Evolutionary conservation across 352 stramenopile species (phyloP), one percentile per base, ranked within the genome.

Genomic region (Pythium myriotylum): DNA sequence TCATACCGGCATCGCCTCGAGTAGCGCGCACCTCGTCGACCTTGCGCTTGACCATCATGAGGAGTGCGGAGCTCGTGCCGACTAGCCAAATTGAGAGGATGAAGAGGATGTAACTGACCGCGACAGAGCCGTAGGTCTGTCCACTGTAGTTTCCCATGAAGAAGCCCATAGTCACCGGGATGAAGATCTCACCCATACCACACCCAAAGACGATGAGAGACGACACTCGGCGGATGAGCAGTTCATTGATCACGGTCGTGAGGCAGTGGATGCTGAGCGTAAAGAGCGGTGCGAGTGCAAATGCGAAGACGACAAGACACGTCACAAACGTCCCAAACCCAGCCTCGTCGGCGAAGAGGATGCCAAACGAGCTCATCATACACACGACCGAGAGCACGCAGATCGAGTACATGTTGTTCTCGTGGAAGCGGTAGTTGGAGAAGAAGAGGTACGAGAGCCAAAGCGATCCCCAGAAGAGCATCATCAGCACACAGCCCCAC

Each of bases 161-260:
- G 66, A 94, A 94, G 12, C 84, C 84, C 82, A 92, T 94, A 52
- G 91, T 79, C 52, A 94, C 82, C 2, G 84, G 84, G 52, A 94
- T 82, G 51, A 94, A 94, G 14, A 90, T 69, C 52, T 94, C 84
- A 29, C 84, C 84, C 79, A 90, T 92, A 59, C 84, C 82, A 59
- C 77, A 89, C 42, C 82, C 84, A 70, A 94, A 94, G 26, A 94
- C 82, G 46, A 92, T 88, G n/a, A 94, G 76, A 49, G 82, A 92
- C 48, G 77, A 88, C 41, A 94, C 84, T 46, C 84, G 81, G 20
- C 81, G 75, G 58, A 92, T 89, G 20, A 94, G 71, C 39, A 84
- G 76, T 50, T 91, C 80, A 57, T 91, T 91, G 33, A 94, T 90
- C 19, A 94, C 82, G 45, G 82, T 78, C 50, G 81, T 94, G 67